A percentile compares a stretch with the other conserved stretches of the same genome.
These are phyloP conservation scores for Scedosporium boydii DNA, from an alignment of 2,329 filamentous ascomycete species.

Conservation along the genomic window DNA sequence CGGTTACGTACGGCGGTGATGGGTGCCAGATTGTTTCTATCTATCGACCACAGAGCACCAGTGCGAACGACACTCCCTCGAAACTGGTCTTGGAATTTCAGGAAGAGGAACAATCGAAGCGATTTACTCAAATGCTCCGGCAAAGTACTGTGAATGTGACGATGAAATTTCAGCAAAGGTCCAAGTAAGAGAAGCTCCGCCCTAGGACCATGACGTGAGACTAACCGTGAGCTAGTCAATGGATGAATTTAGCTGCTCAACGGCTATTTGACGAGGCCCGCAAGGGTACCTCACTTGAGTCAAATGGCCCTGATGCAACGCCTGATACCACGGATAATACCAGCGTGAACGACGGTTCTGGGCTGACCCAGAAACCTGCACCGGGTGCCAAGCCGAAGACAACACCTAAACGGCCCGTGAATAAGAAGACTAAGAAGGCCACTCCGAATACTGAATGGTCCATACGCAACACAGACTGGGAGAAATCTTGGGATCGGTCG, in stretches of 20 bases:
- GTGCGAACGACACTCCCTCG: background rate
- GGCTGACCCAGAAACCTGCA: no score
- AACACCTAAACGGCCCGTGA: background rate
- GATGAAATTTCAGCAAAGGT: background rate
- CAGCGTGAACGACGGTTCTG: no score
- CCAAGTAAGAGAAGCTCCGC: background rate
- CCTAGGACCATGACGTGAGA: background rate
- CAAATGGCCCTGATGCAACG: background rate
- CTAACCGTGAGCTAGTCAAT: background rate
- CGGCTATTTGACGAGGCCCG: background rate
- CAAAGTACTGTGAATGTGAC: background rate
- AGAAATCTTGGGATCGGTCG: conserved; percentile 42
- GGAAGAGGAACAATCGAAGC: background rate
- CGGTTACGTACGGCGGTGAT: background rate
- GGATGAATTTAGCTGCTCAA: background rate
- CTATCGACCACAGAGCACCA: background rate
- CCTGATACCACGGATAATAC: no score
- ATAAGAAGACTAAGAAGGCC: no score
- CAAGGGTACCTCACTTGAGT: background rate
- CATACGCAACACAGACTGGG: conserved; percentile 39
- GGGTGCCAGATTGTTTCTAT: background rate
- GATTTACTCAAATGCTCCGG: background rate
- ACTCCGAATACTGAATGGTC: conserved; percentile 32
- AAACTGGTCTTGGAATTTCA: background rate
- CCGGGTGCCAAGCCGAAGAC: background rate